phyloP scores from a whole-genome alignment of 257 asterid species.

The Anisodus acutangulus region DNA sequence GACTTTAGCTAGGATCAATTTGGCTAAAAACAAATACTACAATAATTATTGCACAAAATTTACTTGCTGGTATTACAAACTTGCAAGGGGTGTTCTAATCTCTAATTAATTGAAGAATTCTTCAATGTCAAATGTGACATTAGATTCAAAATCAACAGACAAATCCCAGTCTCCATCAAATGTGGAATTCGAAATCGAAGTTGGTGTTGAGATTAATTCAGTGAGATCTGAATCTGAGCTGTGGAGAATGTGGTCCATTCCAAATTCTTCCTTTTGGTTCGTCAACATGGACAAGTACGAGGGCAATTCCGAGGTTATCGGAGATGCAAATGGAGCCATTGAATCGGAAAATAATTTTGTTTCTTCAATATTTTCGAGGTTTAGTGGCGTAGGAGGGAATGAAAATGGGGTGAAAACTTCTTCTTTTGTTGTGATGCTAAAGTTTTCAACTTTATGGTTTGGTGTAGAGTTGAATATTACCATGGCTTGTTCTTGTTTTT shows the following conservation, averaged over 20 bases:
- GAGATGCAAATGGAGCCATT: slow-evolving; percentile 50
- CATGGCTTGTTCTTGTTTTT: slow-evolving; percentile 19
- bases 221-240: slow-evolving; percentile 49
- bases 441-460: slow-evolving; percentile 42
- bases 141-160: slow-evolving; percentile 47
- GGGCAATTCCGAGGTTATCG: slow-evolving; percentile 54
- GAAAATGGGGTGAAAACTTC: slow-evolving; percentile 48
- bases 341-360: slow-evolving; percentile 34
- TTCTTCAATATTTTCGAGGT: slow-evolving; percentile 39
- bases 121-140: slow-evolving; percentile 39
- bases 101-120: slow-evolving; percentile 37
- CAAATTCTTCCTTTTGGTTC: slow-evolving; percentile 43
- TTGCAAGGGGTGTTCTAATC: neutral
- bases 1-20: slow-evolving; percentile 26
- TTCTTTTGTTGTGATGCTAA: slow-evolving; percentile 19
- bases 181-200: slow-evolving; percentile 44
- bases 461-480: slow-evolving; percentile 26
- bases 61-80: neutral
- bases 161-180: slow-evolving; percentile 45
- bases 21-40: neutral
- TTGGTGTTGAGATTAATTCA: slow-evolving; percentile 60
- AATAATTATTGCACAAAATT: slow-evolving; percentile 1
- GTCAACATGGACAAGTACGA: slow-evolving; percentile 44
- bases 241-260: slow-evolving; percentile 36
- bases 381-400: slow-evolving; percentile 49